phyloP scores from a whole-genome alignment of 2,329 filamentous ascomycete genomes.

The Talaromyces sp. region DNA sequence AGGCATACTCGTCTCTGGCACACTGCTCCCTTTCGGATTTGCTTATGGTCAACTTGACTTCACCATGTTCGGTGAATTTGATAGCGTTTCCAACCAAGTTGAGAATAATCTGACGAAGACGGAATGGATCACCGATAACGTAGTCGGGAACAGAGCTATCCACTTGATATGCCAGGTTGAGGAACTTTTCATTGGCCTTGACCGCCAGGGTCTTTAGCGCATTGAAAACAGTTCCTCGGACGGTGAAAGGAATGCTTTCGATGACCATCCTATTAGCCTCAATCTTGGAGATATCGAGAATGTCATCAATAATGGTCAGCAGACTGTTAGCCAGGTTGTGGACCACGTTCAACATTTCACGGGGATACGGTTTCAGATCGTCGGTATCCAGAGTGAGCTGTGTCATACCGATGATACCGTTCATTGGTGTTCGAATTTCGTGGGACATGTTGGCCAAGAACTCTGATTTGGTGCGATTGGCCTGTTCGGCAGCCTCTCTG shows the following conservation, averaged over 20 bases:
- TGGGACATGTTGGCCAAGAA: conserved; percentile 97
- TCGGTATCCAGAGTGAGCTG: conserved; percentile 89
- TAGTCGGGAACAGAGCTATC: conserved; percentile 88
- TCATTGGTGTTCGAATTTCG: conserved; percentile 93
- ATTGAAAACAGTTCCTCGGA: conserved; percentile 89
- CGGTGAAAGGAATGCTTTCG: conserved; percentile 89
- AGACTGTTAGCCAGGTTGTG: conserved; percentile 91
- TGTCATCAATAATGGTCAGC: conserved; percentile 85
- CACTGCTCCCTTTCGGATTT: conserved; percentile 58
- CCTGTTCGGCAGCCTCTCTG: conserved; percentile 85
- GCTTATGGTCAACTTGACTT: conserved; percentile 83
- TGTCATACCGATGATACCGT: conserved; percentile 95
- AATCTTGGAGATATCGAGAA: conserved; percentile 65
- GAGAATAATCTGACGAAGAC: conserved; percentile 86
- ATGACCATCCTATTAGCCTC: conserved; percentile 95
- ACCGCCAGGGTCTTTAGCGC: conserved; percentile 91
- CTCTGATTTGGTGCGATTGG: conserved; percentile 95
- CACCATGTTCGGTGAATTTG: conserved; percentile 92
- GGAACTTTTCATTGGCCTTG: conserved; percentile 89
- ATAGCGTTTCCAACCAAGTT: conserved; percentile 95
- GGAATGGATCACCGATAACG: conserved; percentile 89
- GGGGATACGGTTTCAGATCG: conserved; percentile 83
- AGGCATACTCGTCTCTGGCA: conserved; percentile 71
- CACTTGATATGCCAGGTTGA: conserved; percentile 85
- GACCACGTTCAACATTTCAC: conserved; percentile 95